Conservation (phyloP, 768 basidiomycete genomes). For the Pulveroboletus sp. region DNA sequence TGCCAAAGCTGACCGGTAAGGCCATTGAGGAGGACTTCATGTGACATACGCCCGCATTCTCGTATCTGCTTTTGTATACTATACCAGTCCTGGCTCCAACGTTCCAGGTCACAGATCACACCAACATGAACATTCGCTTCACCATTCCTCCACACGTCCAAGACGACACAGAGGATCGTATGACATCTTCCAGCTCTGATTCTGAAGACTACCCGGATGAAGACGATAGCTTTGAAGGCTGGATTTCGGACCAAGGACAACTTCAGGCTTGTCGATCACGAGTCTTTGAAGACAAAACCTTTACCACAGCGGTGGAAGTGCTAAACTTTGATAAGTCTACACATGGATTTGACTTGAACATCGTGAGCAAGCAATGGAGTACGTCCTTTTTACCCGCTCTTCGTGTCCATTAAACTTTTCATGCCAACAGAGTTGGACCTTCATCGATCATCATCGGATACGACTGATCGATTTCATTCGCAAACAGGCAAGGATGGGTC, state of each 20-base stretch:
- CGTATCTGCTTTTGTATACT: neutral
- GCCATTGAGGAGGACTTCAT: constrained; percentile 91
- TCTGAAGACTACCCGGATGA: constrained; percentile 29
- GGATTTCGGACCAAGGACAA: constrained; percentile 66
- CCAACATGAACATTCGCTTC: constrained; percentile 32
- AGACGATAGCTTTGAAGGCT: constrained; percentile 76
- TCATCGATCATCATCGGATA: constrained; percentile 72
- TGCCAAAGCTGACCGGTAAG: constrained; percentile 55
- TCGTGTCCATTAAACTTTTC: neutral
- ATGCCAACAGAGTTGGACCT: constrained; percentile 71
- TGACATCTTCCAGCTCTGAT: constrained; percentile 23
- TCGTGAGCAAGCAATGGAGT: constrained; percentile 54
- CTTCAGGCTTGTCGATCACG: constrained; percentile 59
- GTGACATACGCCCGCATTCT: constrained; percentile 42
- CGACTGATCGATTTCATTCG: constrained; percentile 87
- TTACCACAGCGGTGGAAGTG: constrained; percentile 59
- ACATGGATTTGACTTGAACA: constrained; percentile 63
- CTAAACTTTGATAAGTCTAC: constrained; percentile 57
- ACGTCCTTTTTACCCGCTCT: constrained; percentile 20
- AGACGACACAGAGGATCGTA: constrained; percentile 4
- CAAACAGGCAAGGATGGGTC: constrained; percentile 66
- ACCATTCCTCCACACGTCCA: constrained; percentile 4
- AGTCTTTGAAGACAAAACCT: constrained; percentile 69
- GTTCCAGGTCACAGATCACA: no score
- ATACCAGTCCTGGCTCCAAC: no score